Base-by-base conservation (phyloP, 1,284 basidiomycete genomes). In the Peniophora sp. region DNA sequence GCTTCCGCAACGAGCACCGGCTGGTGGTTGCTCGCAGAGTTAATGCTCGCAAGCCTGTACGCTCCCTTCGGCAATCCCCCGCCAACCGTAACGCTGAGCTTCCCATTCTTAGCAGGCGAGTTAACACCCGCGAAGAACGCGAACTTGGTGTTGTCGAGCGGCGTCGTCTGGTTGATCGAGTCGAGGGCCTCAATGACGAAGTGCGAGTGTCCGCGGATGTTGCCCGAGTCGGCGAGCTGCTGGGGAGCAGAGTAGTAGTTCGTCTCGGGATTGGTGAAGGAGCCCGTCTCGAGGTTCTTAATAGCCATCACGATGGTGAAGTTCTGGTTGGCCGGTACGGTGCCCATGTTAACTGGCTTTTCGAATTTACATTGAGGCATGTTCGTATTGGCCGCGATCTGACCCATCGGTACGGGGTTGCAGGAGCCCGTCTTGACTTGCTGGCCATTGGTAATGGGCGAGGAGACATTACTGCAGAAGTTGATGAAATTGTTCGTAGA, bases 401-500 rank as follows among this genome's bases (percentile, higher is more conserved):
- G 60, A 56, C 79, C 80, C 64, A 84, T 83, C 24, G 81, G 79
- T 23, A 77, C 76, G 16, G 79, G 76, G 64, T 81, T 81, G 66
- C 83, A 83, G 48, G 81, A 85, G 48, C 81, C 83, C 22, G 70
- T 56, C 51, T 67, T 63, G 63, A 83, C 70, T 65, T 81, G 79
- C 62, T 76, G 66, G 50, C 81, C 79, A 60, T 82, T 74, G 25
- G 78, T 83, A 57, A 84, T 71, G 35, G 77, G 76, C 48, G 77
- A 69, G 36, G 72, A 69, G 23, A 70, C 65, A 22, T 72, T 77
- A 35, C 73, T 60, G 60, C 79, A 84, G 67, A 79, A 83, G 71
- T 85, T 83, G 71, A 85, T 84, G 67, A 82, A 87, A 69, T 87
- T 86, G 71, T 88, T 85, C 39, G 68, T 69, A 43, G 78, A 81